Evolutionary conservation across 176 grass and related monocot genomes (phyloP).

Genomic region (Calamus simplicifolius): DNA sequence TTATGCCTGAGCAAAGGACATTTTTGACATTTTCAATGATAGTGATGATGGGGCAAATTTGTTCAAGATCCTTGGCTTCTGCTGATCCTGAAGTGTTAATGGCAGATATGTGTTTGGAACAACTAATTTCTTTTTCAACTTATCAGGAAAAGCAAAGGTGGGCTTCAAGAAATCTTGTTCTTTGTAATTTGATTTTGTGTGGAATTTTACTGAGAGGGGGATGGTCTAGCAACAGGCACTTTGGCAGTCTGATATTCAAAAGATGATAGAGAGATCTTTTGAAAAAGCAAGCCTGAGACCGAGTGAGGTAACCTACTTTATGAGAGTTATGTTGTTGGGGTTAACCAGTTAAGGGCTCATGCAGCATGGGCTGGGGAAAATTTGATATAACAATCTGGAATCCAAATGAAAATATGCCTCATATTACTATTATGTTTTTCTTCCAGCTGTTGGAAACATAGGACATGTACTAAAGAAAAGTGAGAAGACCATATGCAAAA

Average conservation of each 20-base stretch:
- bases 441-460: no score
- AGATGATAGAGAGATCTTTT: conserved; percentile 70
- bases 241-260: conserved; percentile 47
- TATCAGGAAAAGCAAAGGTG: conserved; percentile 72
- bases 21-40: conserved; percentile 39
- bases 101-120: conserved; percentile 66
- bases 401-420: conserved; percentile 44
- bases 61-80: conserved; percentile 50
- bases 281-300: conserved; percentile 56
- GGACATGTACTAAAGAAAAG: no score
- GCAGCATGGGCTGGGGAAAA: conserved; percentile 44
- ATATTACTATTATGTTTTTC: no score
- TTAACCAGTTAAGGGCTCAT: conserved; percentile 42
- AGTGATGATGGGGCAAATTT: conserved; percentile 72
- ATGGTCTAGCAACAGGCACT: conserved; percentile 37
- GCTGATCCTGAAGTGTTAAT: conserved; percentile 89
- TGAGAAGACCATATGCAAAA: no score
- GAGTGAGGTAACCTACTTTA: conserved; percentile 74
- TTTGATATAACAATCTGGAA: conserved; percentile 88
- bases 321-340: conserved; percentile 76
- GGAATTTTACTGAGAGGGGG: background rate
- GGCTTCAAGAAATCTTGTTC: background rate
- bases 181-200: background rate
- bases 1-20: conserved; percentile 63
- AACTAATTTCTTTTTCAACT: conserved; percentile 49